A percentile compares a stretch with the other conserved stretches of the same genome.
These are phyloP conservation scores for Talaromyces sp. DNA, from an alignment of 2,329 filamentous ascomycete genomes.

Conservation along the genomic window DNA sequence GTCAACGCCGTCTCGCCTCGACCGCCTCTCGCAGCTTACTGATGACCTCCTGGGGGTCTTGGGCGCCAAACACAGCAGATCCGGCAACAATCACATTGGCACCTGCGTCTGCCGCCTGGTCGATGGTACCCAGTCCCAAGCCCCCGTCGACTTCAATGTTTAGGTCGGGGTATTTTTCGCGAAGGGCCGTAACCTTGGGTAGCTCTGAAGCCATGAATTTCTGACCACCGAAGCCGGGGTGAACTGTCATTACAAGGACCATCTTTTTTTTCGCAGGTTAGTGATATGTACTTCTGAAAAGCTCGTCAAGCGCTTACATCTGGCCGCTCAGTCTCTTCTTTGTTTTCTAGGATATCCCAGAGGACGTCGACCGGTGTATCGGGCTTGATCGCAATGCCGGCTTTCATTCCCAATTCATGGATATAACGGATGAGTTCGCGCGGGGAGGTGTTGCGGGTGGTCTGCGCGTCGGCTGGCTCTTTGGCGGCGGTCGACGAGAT, in stretches of 20 bases:
- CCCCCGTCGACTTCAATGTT: constrained; percentile 98
- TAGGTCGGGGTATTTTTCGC: constrained; percentile 77
- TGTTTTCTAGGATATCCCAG: constrained; percentile 77
- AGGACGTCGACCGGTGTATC: constrained; percentile 85
- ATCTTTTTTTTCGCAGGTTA: constrained; percentile 58
- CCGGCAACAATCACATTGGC: constrained; percentile 98
- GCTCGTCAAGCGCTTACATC: constrained; percentile 60
- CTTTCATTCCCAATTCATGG: constrained; percentile 79
- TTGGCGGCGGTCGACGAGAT: constrained; percentile 76
- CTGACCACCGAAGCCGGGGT: constrained; percentile 95
- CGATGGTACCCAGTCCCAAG: constrained; percentile 79
- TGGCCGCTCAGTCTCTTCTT: constrained; percentile 68
- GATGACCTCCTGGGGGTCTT: constrained; percentile 84
- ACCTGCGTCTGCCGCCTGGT: constrained; percentile 87
- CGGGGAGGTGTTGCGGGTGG: constrained; percentile 66
- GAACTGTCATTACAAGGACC: constrained; percentile 97
- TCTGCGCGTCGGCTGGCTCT: constrained; percentile 62
- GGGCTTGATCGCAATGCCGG: constrained; percentile 93
- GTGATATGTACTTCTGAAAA: not conserved
- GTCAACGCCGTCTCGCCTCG: constrained; percentile 48
- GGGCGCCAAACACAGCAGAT: constrained; percentile 88
- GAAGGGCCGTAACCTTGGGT: constrained; percentile 82
- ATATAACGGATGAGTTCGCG: constrained; percentile 85
- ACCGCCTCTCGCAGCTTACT: constrained; percentile 72
- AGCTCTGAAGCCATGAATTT: constrained; percentile 97